phyloP scores from a whole-genome alignment of 2,329 filamentous ascomycete species.

The Raffaelea albimanens region DNA sequence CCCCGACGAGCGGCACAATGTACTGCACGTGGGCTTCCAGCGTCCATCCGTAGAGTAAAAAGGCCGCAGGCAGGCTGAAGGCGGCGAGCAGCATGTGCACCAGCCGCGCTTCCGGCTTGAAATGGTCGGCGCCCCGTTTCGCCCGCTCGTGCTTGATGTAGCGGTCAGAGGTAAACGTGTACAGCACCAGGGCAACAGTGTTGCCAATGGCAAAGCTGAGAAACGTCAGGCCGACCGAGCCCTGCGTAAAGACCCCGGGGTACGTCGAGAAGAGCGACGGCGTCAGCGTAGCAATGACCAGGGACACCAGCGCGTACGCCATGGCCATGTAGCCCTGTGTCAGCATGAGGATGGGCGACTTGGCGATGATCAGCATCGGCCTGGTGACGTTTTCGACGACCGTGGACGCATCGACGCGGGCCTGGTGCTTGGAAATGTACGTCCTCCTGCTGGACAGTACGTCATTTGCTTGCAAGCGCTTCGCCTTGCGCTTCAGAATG shows the following conservation, averaged over 20 bases:
- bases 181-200: neutral
- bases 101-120: neutral
- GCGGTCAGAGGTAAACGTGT: neutral
- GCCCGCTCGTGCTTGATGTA: neutral
- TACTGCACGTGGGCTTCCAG: neutral
- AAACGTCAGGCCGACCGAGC: neutral
- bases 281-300: neutral
- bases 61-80: neutral
- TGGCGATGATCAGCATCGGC: conserved; percentile 1
- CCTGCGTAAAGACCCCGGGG: neutral
- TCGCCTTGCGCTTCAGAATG: neutral
- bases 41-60: conserved; percentile 1
- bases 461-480: neutral
- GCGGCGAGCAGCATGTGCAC: conserved; percentile 1
- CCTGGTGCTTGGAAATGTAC: neutral
- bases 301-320: neutral
- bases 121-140: neutral
- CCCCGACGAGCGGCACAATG: neutral
- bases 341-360: conserved; percentile 1
- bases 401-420: neutral
- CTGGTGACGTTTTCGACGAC: neutral
- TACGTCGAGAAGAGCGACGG: neutral
- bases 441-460: neutral
- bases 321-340: neutral
- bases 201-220: neutral